Conservation (phyloP, 129 eudicot genomes). For the Silybum marianum region DNA sequence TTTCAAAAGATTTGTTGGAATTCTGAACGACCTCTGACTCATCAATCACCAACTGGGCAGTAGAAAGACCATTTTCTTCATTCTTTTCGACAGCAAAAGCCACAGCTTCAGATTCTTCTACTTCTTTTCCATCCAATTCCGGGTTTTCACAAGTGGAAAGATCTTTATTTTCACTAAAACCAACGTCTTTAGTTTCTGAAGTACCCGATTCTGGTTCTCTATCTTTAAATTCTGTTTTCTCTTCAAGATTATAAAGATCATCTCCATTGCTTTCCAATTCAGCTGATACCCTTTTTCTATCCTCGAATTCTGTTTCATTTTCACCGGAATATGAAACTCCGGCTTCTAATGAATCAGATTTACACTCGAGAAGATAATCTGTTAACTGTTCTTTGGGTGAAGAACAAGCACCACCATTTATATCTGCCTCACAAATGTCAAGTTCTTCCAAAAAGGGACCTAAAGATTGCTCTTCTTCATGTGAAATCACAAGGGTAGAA, state of each 20-base stretch:
- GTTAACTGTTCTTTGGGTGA: conserved; percentile 27
- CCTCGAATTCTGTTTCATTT: conserved; percentile 20
- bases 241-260: conserved; percentile 14
- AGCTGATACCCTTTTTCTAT: conserved; percentile 18
- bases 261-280: conserved; percentile 23
- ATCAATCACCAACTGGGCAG: conserved; percentile 16
- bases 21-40: conserved; percentile 7
- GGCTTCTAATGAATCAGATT: conserved; percentile 35
- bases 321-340: conserved; percentile 29
- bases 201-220: conserved; percentile 11
- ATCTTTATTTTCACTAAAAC: conserved; percentile 12
- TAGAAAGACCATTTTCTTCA: conserved; percentile 8
- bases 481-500: conserved; percentile 29
- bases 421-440: conserved; percentile 17
- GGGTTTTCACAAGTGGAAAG: conserved; percentile 18
- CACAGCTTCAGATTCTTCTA: conserved; percentile 2
- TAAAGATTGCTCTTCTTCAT: conserved; percentile 27
- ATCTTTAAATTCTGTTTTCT: conserved; percentile 14
- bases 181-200: conserved; percentile 18
- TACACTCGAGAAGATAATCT: conserved; percentile 37
- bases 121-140: conserved; percentile 24
- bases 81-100: conserved; percentile 6
- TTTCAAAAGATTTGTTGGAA: conserved; percentile 22
- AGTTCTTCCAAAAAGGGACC: conserved; percentile 28
- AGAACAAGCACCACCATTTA: conserved; percentile 5